phyloP scores from a whole-genome alignment of 2,329 filamentous ascomycete species.

The Aaosphaeria arxii region DNA sequence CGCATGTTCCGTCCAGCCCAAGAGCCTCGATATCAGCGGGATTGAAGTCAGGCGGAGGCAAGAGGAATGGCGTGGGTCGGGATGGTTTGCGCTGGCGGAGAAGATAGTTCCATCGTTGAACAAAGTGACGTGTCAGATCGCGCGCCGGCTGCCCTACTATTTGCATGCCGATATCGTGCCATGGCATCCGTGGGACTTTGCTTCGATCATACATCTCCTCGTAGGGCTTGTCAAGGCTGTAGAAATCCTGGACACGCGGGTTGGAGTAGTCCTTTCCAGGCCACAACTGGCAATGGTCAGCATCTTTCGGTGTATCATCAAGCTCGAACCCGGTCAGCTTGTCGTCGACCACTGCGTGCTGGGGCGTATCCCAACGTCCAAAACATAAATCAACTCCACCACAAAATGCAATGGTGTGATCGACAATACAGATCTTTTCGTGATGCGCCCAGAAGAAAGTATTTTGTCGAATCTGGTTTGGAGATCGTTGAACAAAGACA shows the following conservation, averaged over 20 bases:
- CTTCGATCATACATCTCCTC: conserved; percentile 98
- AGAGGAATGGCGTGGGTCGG: conserved; percentile 84
- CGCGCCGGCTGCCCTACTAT: conserved; percentile 93
- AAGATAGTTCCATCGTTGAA: conserved; percentile 97
- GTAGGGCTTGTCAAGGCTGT: conserved; percentile 86
- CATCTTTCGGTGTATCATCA: conserved; percentile 71
- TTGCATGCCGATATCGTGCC: conserved; percentile 98
- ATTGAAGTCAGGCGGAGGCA: conserved; percentile 90
- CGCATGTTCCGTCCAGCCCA: conserved; percentile 88
- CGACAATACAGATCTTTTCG: conserved; percentile 95
- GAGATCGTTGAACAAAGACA: conserved; percentile 91
- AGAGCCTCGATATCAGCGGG: conserved; percentile 80
- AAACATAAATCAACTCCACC: conserved; percentile 97
- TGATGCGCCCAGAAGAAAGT: conserved; percentile 99
- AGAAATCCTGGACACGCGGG: conserved; percentile 92
- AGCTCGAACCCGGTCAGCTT: conserved; percentile 92
- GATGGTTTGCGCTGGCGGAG: conserved; percentile 90
- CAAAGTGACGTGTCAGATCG: conserved; percentile 92
- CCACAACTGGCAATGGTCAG: conserved; percentile 93
- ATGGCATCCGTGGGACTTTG: conserved; percentile 89
- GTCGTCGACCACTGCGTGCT: conserved; percentile 87
- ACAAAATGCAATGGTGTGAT: conserved; percentile 93
- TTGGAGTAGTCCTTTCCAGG: conserved; percentile 99
- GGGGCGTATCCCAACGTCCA: conserved; percentile 93
- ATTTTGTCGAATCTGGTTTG: conserved; percentile 97